Conservation (phyloP, 139 green algal species). For the Chlamydomonas asymmetrica region DNA sequence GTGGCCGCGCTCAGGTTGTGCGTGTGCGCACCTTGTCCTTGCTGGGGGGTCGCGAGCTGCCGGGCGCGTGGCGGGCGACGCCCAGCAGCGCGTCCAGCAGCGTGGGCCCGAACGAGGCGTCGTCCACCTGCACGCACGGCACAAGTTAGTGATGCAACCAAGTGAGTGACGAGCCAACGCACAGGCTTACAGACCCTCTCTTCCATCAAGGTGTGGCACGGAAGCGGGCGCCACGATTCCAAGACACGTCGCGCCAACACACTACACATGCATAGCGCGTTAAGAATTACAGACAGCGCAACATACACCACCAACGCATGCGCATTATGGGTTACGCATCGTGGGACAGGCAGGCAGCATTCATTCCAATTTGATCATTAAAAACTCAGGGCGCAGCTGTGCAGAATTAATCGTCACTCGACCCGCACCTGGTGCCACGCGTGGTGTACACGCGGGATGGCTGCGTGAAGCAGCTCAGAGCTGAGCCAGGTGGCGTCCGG, state of each 20-base stretch:
- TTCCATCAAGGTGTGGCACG: too few species aligned
- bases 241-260: too few species aligned
- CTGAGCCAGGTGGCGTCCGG: constrained; percentile 74
- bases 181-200: too few species aligned
- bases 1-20: constrained; percentile 24
- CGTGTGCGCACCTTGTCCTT: background rate
- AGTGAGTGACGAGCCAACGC: too few species aligned
- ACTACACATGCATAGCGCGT: too few species aligned
- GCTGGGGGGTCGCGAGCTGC: background rate
- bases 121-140: constrained; percentile 15
- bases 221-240: too few species aligned
- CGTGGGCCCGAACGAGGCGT: constrained; percentile 1
- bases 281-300: too few species aligned
- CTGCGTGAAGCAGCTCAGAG: constrained; percentile 69
- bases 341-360: too few species aligned
- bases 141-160: too few species aligned
- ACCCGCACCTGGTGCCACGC: constrained; percentile 30
- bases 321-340: too few species aligned
- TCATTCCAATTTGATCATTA: background rate
- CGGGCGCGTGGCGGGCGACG: constrained; percentile 40
- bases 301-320: too few species aligned
- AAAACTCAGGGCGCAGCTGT: background rate
- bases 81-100: constrained; percentile 28
- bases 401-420: background rate
- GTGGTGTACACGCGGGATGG: constrained; percentile 50